Evolutionary conservation across 495 filamentous ascomycete species (phyloP), one percentile per base, ranked within the genome.

Genomic region (Durotheca rogersii): DNA sequence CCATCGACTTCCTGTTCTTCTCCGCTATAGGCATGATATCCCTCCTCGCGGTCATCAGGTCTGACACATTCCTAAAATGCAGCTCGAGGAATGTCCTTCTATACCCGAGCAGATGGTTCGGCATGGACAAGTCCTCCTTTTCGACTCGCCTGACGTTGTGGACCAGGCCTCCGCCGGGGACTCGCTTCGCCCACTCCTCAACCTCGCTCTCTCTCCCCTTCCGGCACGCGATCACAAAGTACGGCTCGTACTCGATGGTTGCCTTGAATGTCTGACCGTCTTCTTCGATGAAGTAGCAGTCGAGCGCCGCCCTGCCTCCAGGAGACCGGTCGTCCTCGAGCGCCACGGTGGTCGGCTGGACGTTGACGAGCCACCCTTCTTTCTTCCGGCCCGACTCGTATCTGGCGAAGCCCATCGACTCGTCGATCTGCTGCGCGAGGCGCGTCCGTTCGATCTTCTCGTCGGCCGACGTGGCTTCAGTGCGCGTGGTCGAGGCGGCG

Each of bases 271-370:
- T 95, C 16, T 81, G 80, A 7, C 92, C 91, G 61, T 91, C 88
- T 44, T 96, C 89, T 62, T 93, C 90, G 38, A 99, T 82, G 70
- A 99, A 97, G 70, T 96, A 99, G 70, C 86, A 96, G 69, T 99
- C 94, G 43, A 99, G 84, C 5, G 86, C 93, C 1, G 93, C 89
- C 52, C 90, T 80, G 36, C 92, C 91, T 36, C 68, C 74, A 7
- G 83, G 82, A 4, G 88, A 73, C 50, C 89, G 89, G 15, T 89
- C 77, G 67, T 96, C 92, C 63, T 94, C 86, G 25, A 65, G 53
- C 10, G 51, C 62, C 27, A 97, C 75, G 14, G 80, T 82, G 0
- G 93, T 96, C 31, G 88, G 82, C 63, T 95, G 89, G 76, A 97
- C 88, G 62, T 96, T 97, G 44, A 89, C 88, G 12, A 99, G 79